Percentiles rank a stretch among this genome's conserved stretches.
Evolutionary conservation across 441 rosid genomes (phyloP).

Genomic region (Hura crepitans): DNA sequence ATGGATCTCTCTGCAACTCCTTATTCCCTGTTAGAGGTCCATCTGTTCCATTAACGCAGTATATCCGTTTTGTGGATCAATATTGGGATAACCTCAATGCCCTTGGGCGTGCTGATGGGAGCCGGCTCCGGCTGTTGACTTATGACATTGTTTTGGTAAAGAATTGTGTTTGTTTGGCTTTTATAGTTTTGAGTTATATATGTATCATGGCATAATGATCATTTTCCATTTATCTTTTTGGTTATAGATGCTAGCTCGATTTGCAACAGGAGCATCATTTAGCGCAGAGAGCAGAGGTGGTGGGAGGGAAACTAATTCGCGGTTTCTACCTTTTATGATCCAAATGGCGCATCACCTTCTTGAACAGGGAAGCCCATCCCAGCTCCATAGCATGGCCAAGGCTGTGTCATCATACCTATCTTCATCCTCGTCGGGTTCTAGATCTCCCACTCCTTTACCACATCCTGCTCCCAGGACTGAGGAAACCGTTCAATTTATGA

Average conservation of each 20-base stretch:
- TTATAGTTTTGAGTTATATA: neutral
- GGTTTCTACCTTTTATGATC: slow-evolving; percentile 94
- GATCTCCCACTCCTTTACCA: slow-evolving; percentile 49
- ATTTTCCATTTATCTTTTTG: neutral
- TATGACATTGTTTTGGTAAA: slow-evolving; percentile 96
- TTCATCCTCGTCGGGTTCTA: slow-evolving; percentile 56
- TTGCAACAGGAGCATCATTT: slow-evolving; percentile 99
- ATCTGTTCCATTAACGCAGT: slow-evolving; percentile 74
- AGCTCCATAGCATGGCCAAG: slow-evolving; percentile 78
- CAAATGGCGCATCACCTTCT: slow-evolving; percentile 99
- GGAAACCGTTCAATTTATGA: slow-evolving; percentile 98
- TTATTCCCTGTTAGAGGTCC: slow-evolving; percentile 96
- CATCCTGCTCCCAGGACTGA: slow-evolving; percentile 69
- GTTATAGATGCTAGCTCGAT: slow-evolving; percentile 95
- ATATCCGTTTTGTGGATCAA: slow-evolving; percentile 85
- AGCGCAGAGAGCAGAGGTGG: slow-evolving; percentile 92
- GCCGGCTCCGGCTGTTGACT: slow-evolving; percentile 88
- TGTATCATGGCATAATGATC: neutral
- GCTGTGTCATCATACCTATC: slow-evolving; percentile 64
- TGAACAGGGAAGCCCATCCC: slow-evolving; percentile 87
- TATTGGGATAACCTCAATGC: slow-evolving; percentile 98
- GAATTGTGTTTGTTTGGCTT: neutral
- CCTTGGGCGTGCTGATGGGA: slow-evolving; percentile 98
- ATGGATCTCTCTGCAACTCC: slow-evolving; percentile 98
- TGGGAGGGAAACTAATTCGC: slow-evolving; percentile 98